Conservation (phyloP, 1,139 yeast genomes). For the Debaryomycetaceae sp. region DNA sequence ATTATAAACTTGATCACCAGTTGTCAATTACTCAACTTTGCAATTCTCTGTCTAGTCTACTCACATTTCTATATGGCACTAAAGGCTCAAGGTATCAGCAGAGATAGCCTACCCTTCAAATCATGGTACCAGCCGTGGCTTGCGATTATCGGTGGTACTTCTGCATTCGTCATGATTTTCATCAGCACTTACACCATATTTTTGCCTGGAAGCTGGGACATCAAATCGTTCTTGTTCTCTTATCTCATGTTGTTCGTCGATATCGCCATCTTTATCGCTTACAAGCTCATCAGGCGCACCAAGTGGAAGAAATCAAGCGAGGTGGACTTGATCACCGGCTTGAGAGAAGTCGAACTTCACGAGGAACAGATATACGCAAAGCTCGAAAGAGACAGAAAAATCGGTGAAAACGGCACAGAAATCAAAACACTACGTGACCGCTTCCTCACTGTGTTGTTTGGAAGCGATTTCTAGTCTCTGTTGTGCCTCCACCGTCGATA, state of each 20-base stretch:
- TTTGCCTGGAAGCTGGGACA: conserved; percentile 59
- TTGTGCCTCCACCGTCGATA: neutral
- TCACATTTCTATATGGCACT: conserved; percentile 20
- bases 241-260: conserved; percentile 68
- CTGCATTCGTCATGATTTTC: conserved; percentile 51
- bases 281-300: conserved; percentile 55
- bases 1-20: conserved; percentile 30
- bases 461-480: conserved; percentile 16
- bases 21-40: conserved; percentile 28
- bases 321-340: conserved; percentile 40
- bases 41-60: conserved; percentile 23
- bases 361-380: conserved; percentile 29
- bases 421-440: conserved; percentile 9
- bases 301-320: conserved; percentile 47
- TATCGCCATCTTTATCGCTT: conserved; percentile 50
- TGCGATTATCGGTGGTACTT: conserved; percentile 27
- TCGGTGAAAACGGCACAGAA: conserved; percentile 13
- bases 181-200: conserved; percentile 68
- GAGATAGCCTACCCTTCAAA: conserved; percentile 52
- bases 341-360: conserved; percentile 44
- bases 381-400: conserved; percentile 11
- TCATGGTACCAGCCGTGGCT: conserved; percentile 45
- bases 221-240: conserved; percentile 58
- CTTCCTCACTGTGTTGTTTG: conserved; percentile 17
- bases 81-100: conserved; percentile 50